Evolutionary conservation across 2,329 filamentous ascomycete genomes (phyloP).

Genomic region (Pseudopyrenochaeta lycopersici): DNA sequence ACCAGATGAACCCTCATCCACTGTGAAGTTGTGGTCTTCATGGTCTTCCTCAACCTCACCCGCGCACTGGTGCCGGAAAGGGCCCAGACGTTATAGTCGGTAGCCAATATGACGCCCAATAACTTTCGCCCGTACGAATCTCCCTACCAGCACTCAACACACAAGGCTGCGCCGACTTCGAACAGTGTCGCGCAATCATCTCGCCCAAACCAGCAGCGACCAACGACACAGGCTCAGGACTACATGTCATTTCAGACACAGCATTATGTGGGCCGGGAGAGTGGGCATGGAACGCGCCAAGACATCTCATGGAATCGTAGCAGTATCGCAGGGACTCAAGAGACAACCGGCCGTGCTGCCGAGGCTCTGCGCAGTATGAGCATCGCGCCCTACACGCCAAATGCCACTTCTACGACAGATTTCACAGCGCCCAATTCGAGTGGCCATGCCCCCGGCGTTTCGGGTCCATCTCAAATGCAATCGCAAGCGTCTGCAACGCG

Average conservation of each 20-base stretch:
- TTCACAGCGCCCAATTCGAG: constrained; percentile 20
- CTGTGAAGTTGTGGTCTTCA: constrained; percentile 11
- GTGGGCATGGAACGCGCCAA: constrained; percentile 29
- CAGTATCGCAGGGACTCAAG: constrained; percentile 34
- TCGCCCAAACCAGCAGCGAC: constrained; percentile 36
- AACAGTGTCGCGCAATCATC: constrained; percentile 32
- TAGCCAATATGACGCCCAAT: constrained; percentile 34
- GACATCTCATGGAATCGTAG: constrained; percentile 31
- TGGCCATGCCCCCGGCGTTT: constrained; percentile 26
- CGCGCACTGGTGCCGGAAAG: constrained; percentile 8
- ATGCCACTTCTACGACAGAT: constrained; percentile 24
- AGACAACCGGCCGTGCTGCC: constrained; percentile 41
- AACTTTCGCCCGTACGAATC: constrained; percentile 39
- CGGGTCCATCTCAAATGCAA: constrained; percentile 23
- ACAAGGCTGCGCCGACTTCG: constrained; percentile 35
- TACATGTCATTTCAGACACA: constrained; percentile 38
- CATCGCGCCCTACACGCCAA: constrained; percentile 36
- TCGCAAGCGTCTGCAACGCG: constrained; percentile 25
- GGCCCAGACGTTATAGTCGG: constrained; percentile 4
- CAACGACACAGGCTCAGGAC: constrained; percentile 33
- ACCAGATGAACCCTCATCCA: not conserved
- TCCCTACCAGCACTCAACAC: constrained; percentile 36
- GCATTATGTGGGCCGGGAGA: constrained; percentile 28
- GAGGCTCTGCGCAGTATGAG: constrained; percentile 47
- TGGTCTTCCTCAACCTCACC: constrained; percentile 6